Evolutionary conservation across 2,329 filamentous ascomycete genomes (phyloP), one percentile per base, ranked within the genome.

Genomic region (Nemania diffusa): DNA sequence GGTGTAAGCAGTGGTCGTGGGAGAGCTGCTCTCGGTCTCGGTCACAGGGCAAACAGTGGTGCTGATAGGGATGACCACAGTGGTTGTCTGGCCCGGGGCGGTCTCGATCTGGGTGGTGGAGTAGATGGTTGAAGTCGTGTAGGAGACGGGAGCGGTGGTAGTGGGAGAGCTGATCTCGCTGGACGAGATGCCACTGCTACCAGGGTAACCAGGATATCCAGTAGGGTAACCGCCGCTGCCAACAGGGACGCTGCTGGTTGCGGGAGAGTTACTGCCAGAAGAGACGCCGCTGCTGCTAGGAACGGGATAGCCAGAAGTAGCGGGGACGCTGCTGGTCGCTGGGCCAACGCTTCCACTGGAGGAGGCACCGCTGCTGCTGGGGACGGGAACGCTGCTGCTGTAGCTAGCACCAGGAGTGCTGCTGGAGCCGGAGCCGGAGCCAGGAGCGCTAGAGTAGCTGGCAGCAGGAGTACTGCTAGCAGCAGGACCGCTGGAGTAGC

Each of bases 101-200:
- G 74, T 59, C 40, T 74, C 75, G 61, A 72, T 60, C 22, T 71
- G 64, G 32, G 57, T 73, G n/a, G 75, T 77, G 13, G 71, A 62
- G 67, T 76, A 78, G 64, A 78, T 73, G 50, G 77, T 78, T 24
- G 76, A 78, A 17, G 77, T 79, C 27, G 76, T 77, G 53, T 70
- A 65, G 37, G 57, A 57, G n/a, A 63, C 64, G 15, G 67, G 42
- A 51, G 48, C 51, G 24, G 27, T 62, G 62, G 61, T 67, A 9
- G 59, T 40, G 29, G 64, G 52, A 53, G 50, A 56, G 42, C n/a
- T 59, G 22, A 20, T 34, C 40, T 56, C 51, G 57, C 59, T 58
- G 20, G 64, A 37, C 4, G 34, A 29, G 17, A 55, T 15, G 7
- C 55, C 27, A 27, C 57, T 56, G 46, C 32, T 55, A 27, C 58